Conservation (phyloP, 768 basidiomycete genomes). For the Xerocomellus intermedius region DNA sequence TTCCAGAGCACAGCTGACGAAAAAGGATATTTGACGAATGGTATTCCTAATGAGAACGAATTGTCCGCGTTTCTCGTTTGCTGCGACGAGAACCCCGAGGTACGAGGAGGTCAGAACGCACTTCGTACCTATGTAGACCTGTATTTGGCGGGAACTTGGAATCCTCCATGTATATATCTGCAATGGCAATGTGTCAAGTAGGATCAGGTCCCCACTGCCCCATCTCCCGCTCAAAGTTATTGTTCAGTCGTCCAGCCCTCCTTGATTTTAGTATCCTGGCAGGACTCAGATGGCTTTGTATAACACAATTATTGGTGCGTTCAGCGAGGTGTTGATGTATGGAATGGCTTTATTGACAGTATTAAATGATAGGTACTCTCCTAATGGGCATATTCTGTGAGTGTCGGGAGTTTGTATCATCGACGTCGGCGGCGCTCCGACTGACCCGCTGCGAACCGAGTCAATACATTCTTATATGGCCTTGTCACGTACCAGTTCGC, state of each 20-base stretch:
- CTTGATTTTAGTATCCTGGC: neutral
- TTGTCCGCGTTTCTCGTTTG: too few species aligned
- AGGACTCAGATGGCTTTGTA: constrained; percentile 2
- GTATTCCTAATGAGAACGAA: too few species aligned
- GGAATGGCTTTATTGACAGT: neutral
- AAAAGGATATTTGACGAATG: too few species aligned
- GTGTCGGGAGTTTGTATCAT: neutral
- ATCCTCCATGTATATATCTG: too few species aligned
- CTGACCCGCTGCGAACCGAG: constrained; percentile 4
- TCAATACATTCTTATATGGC: constrained; percentile 37
- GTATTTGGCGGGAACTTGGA: too few species aligned
- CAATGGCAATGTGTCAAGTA: too few species aligned
- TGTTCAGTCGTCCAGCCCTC: neutral
- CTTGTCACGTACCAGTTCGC: constrained; percentile 45
- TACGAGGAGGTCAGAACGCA: too few species aligned
- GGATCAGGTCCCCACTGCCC: neutral
- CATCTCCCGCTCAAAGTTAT: neutral
- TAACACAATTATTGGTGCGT: constrained; percentile 4
- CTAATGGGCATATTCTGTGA: constrained; percentile 21
- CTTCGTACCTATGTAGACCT: too few species aligned
- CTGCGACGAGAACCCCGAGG: too few species aligned
- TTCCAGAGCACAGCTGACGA: too few species aligned
- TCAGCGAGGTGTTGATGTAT: neutral
- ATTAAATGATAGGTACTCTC: constrained; percentile 14
- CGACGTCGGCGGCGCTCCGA: neutral